Percentiles rank a stretch among this genome's conserved stretches.
phyloP scores from a whole-genome alignment of 192 early-diverging fungal genomes.

The Gamsiella multidivaricata region DNA sequence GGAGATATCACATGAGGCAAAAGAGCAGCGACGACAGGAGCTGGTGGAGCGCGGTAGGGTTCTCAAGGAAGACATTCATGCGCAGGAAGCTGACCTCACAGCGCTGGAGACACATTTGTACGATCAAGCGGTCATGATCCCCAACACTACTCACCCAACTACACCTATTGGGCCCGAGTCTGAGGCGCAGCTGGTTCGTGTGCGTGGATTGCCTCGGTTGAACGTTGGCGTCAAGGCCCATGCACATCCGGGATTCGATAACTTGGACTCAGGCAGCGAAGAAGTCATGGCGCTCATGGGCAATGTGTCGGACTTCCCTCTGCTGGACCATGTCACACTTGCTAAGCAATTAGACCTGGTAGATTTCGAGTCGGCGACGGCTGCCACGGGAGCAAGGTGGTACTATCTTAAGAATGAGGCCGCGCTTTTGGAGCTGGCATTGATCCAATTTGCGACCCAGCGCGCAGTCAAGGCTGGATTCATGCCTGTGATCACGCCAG shows the following conservation, averaged over 20 bases:
- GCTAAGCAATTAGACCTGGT: conserved; percentile 73
- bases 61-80: conserved; percentile 71
- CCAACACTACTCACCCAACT: conserved; percentile 81
- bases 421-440: conserved; percentile 87
- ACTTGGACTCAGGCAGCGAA: conserved; percentile 10
- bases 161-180: conserved; percentile 81
- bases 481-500: conserved; percentile 82
- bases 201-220: conserved; percentile 54
- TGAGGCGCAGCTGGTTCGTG: conserved; percentile 67
- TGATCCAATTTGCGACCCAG: conserved; percentile 88
- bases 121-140: conserved; percentile 74
- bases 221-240: conserved; percentile 28
- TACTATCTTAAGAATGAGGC: conserved; percentile 91
- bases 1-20: conserved; percentile 2
- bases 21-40: conserved; percentile 26
- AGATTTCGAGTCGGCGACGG: conserved; percentile 84
- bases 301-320: conserved; percentile 24
- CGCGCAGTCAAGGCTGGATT: conserved; percentile 78
- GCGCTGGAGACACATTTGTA: conserved; percentile 66
- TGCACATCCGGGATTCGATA: conserved; percentile 30
- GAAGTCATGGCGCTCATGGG: conserved; percentile 22
- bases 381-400: conserved; percentile 84
- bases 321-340: conserved; percentile 79
- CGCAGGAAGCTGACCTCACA: conserved; percentile 58
- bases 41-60: conserved; percentile 62